These are phyloP conservation scores for Cyanidioschyzon merolae DNA, from an alignment of 23 red algal genomes.

Conservation along the genomic window DNA sequence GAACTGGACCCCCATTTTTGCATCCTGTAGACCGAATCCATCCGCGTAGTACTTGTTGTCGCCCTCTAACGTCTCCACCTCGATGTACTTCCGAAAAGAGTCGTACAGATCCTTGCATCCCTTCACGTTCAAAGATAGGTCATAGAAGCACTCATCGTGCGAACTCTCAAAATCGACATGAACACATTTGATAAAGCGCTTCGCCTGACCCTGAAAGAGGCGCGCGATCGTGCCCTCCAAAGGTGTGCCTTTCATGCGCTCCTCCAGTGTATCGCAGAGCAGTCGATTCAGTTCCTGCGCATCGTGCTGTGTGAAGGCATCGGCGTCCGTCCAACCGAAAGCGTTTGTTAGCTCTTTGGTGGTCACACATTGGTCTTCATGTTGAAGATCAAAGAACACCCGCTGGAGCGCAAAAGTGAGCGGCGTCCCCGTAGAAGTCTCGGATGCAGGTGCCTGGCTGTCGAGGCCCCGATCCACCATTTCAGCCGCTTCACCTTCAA, in stretches of 20 bases:
- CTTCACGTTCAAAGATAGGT: constrained; percentile 87
- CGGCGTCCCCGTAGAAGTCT: neutral
- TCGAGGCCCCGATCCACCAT: constrained; percentile 17
- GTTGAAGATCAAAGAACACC: constrained; percentile 96
- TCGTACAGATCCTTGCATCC: constrained; percentile 88
- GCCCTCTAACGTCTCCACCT: constrained; percentile 96
- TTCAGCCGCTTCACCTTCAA: constrained; percentile 22
- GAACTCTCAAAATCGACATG: constrained; percentile 70
- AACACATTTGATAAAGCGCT: constrained; percentile 80
- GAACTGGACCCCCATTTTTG: constrained; percentile 84
- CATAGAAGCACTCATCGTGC: constrained; percentile 70
- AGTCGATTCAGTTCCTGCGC: constrained; percentile 95
- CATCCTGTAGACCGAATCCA: constrained; percentile 77
- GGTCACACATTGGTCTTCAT: constrained; percentile 52
- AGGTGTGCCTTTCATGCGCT: constrained; percentile 73
- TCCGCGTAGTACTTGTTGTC: constrained; percentile 96
- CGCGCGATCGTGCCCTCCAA: constrained; percentile 58
- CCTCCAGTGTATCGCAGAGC: constrained; percentile 78
- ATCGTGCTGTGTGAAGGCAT: constrained; percentile 95
- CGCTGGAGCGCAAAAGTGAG: constrained; percentile 81
- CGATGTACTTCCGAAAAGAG: constrained; percentile 85
- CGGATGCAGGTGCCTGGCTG: neutral
- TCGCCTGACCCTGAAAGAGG: constrained; percentile 70
- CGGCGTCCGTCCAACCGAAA: constrained; percentile 90
- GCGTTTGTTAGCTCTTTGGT: constrained; percentile 87